Evolutionary conservation across 176 grass and related monocot genomes (phyloP), one percentile per base, ranked within the genome.

Genomic region (Puccinellia tenuiflora): DNA sequence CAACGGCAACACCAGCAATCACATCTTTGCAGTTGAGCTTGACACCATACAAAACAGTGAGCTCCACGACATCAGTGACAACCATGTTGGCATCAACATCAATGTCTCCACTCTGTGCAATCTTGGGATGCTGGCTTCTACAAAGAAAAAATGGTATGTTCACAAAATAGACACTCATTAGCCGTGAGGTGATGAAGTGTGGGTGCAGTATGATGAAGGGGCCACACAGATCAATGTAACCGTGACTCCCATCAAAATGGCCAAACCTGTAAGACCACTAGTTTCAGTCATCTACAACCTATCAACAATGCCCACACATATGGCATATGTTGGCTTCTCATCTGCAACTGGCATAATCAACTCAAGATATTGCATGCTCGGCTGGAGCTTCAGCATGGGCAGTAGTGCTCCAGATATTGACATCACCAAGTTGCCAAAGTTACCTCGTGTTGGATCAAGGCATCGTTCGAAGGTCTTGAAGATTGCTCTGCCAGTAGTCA

Each of bases 81-180:
- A 69, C 66, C 66, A 69, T 69, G 66, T 69, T 69, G 66, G 66
- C 21, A 42, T 42, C 66, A 69, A 69, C 66, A 42, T 69, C 21
- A 69, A 69, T 3, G 66, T 69, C 66, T 69, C 37, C 66, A 69
- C 35, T 42, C 35, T 42, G 21, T 69, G 66, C 66, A 69, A 69
- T 69, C 66, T 39, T 37, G n/a, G 37, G 66, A 40, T 69, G 66
- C 21, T 69, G 35, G 66, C 66, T 69, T 69, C 66, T 42, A 40
- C n/a, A 37, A 69, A 24, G 35, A 69, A 69, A 69, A 69, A 69
- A n/a, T 69, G 35, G 35, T 42, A 69, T 15, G 37, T 69, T 69
- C 11, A 40, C 40, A 37, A 69, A 69, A 20, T 14, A 40, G 35
- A 69, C 9, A 38, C 37, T 69, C 66, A 69, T 69, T 40, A 69